Conservation (phyloP, 345 rosid species). For the Isatis tinctoria region DNA sequence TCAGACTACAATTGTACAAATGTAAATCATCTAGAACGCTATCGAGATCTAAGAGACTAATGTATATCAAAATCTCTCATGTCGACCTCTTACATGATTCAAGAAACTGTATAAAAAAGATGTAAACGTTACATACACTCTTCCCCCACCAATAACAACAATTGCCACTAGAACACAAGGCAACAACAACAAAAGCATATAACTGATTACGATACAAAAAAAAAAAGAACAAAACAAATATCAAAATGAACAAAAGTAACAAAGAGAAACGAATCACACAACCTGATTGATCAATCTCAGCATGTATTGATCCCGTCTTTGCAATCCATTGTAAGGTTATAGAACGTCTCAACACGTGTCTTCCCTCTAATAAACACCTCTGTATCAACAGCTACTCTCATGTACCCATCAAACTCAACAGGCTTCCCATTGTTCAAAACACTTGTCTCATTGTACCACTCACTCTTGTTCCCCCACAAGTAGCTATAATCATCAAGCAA, state of each 20-base stretch:
- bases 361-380: conserved; percentile 79
- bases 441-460: conserved; percentile 85
- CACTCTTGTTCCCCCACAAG: conserved; percentile 75
- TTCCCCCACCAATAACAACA: neutral
- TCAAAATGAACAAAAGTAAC: neutral
- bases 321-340: conserved; percentile 84
- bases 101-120: neutral
- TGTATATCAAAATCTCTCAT: neutral
- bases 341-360: conserved; percentile 77
- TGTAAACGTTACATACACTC: conserved; percentile 8
- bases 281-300: conserved; percentile 35
- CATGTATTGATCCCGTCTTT: conserved; percentile 90
- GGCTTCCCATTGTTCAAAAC: conserved; percentile 58
- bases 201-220: neutral
- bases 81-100: neutral
- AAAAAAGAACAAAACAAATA: neutral
- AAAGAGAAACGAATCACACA: conserved; percentile 15
- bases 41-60: neutral
- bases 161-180: conserved; percentile 11
- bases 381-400: conserved; percentile 96
- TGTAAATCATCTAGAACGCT: neutral
- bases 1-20: neutral
- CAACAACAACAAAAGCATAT: conserved; percentile 11
- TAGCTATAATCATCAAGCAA: conserved; percentile 79
- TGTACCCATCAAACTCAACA: conserved; percentile 87